Conservation (phyloP, 1,284 basidiomycete species). For the Trametes hirsuta region DNA sequence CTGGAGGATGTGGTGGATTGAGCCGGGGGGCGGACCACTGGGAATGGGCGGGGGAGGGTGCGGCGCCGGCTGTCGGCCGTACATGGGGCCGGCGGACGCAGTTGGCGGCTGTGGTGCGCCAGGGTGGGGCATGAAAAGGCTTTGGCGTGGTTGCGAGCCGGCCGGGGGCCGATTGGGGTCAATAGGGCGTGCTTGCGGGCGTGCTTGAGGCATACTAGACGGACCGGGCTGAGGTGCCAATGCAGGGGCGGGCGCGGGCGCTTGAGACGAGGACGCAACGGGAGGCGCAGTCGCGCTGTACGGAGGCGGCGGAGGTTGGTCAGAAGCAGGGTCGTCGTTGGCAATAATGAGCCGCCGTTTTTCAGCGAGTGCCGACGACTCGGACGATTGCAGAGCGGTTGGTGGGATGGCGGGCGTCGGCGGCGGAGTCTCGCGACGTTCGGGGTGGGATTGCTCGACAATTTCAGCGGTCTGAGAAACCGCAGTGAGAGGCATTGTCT, state of each 20-base stretch:
- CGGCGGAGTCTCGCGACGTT: neutral
- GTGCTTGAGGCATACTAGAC: constrained; percentile 35
- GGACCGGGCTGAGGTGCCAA: constrained; percentile 24
- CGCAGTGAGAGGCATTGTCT: constrained; percentile 19
- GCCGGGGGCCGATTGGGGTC: constrained; percentile 22
- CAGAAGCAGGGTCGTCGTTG: constrained; percentile 13
- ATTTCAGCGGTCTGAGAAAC: constrained; percentile 18
- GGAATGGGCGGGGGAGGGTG: constrained; percentile 10
- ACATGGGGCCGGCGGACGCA: constrained; percentile 58
- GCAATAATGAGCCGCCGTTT: constrained; percentile 19
- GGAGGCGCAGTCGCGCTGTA: constrained; percentile 17
- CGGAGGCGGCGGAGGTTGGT: constrained; percentile 18
- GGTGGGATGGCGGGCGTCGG: constrained; percentile 14
- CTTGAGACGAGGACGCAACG: constrained; percentile 9
- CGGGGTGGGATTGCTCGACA: constrained; percentile 3
- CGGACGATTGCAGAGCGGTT: neutral
- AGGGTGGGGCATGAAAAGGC: constrained; percentile 71
- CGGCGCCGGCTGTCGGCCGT: constrained; percentile 43
- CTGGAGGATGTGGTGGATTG: constrained; percentile 38
- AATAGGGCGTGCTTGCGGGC: constrained; percentile 36
- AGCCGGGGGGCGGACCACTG: constrained; percentile 26
- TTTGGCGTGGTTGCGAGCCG: constrained; percentile 36
- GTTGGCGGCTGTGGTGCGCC: constrained; percentile 65
- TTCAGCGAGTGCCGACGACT: constrained; percentile 14
- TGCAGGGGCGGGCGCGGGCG: constrained; percentile 1